Evolutionary conservation across 306 rosid genomes (phyloP).

Genomic region (Prunus mira): DNA sequence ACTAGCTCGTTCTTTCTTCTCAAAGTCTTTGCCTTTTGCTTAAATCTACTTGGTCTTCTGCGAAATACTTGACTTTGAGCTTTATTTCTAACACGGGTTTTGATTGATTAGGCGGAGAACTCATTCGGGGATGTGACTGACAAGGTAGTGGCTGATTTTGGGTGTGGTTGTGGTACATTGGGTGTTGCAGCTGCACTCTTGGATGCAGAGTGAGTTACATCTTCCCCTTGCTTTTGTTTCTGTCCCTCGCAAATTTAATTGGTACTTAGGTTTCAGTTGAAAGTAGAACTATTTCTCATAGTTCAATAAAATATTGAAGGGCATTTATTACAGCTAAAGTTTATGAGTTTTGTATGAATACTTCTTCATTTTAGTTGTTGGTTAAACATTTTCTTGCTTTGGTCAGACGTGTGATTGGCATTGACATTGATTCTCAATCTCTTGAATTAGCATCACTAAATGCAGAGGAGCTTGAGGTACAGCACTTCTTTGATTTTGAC

Average conservation of each 20-base stretch:
- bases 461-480: constrained; percentile 90
- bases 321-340: not conserved
- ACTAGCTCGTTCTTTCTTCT: not conserved
- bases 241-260: no score
- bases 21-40: not conserved
- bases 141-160: constrained; percentile 93
- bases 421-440: constrained; percentile 88
- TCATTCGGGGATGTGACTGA: constrained; percentile 79
- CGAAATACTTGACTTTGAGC: not conserved
- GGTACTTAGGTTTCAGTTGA: not conserved
- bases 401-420: constrained; percentile 80
- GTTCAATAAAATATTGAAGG: not conserved
- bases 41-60: not conserved
- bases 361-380: constrained; percentile 13
- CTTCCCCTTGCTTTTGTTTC: constrained; percentile 8
- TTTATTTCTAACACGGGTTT: not conserved
- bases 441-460: constrained; percentile 74
- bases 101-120: constrained; percentile 74
- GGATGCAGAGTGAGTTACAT: constrained; percentile 75
- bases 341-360: not conserved
- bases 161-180: constrained; percentile 92
- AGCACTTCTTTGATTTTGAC: constrained; percentile 15
- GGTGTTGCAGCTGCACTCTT: constrained; percentile 84
- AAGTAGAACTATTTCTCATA: not conserved
- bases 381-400: constrained; percentile 37